Conservation (phyloP, 2,329 filamentous ascomycete species). For the Zasmidium angulare region DNA sequence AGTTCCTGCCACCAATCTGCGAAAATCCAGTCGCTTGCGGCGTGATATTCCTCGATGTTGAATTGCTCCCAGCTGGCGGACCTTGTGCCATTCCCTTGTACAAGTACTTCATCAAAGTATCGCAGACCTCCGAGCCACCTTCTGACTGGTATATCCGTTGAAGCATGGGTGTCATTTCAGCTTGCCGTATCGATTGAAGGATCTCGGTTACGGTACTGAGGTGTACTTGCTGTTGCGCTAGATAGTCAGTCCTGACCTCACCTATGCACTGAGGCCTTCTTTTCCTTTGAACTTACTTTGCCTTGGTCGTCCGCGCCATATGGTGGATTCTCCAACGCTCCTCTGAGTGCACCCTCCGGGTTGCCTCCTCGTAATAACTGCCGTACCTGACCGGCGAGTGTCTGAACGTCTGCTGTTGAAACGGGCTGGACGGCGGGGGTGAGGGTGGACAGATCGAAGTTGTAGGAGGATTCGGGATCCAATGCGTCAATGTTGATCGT, state of each 20-base stretch:
- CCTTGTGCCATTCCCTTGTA: constrained; percentile 78
- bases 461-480: constrained; percentile 83
- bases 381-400: constrained; percentile 75
- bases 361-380: constrained; percentile 86
- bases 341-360: constrained; percentile 78
- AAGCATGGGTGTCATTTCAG: constrained; percentile 89
- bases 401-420: constrained; percentile 74
- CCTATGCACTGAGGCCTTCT: background rate
- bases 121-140: constrained; percentile 79
- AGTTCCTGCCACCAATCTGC: constrained; percentile 58
- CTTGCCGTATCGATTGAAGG: constrained; percentile 91
- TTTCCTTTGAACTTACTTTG: constrained; percentile 44
- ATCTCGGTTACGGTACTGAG: constrained; percentile 88
- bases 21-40: constrained; percentile 87
- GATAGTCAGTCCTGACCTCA: constrained; percentile 1
- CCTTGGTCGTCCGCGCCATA: constrained; percentile 58
- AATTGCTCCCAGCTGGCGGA: constrained; percentile 27
- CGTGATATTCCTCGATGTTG: constrained; percentile 47
- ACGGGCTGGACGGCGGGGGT: constrained; percentile 73
- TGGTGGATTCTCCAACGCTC: constrained; percentile 81
- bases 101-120: constrained; percentile 97
- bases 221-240: constrained; percentile 68
- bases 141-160: constrained; percentile 75
- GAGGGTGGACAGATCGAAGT: constrained; percentile 86
- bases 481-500: constrained; percentile 93